Conservation (phyloP, 2,329 filamentous ascomycete genomes). For the Xylaria sp. region DNA sequence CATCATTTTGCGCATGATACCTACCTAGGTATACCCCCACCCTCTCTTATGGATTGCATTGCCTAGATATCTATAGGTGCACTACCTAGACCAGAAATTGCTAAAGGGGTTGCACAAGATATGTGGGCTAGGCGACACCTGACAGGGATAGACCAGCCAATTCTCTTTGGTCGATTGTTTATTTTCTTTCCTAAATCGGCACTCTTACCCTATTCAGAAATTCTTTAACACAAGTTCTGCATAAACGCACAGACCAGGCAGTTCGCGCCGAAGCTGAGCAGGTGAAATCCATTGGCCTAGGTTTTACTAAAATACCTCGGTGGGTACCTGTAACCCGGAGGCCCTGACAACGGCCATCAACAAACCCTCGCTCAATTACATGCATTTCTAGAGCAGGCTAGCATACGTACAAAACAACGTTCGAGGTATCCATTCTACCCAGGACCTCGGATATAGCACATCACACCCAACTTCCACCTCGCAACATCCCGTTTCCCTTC, state of each 20-base stretch:
- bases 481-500: slow-evolving; percentile 3
- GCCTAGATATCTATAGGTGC: not conserved
- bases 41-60: not conserved
- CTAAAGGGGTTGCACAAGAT: slow-evolving; percentile 21
- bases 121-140: slow-evolving; percentile 1
- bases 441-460: slow-evolving; percentile 3
- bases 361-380: slow-evolving; percentile 16
- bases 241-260: slow-evolving; percentile 9
- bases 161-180: slow-evolving; percentile 32
- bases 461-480: slow-evolving; percentile 2
- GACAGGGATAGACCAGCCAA: slow-evolving; percentile 22
- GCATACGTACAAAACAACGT: slow-evolving; percentile 24
- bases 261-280: not conserved
- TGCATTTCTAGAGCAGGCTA: slow-evolving; percentile 9
- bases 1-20: not conserved
- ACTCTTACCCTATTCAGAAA: slow-evolving; percentile 18
- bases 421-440: not conserved
- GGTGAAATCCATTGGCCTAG: not conserved
- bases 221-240: not conserved
- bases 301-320: not conserved
- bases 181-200: slow-evolving; percentile 31
- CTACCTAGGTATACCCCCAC: not conserved
- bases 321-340: slow-evolving; percentile 10
- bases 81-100: not conserved
- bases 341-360: slow-evolving; percentile 34